Evolutionary conservation across 73 alveolate genomes (phyloP).

Genomic region (Urostyla sp.): DNA sequence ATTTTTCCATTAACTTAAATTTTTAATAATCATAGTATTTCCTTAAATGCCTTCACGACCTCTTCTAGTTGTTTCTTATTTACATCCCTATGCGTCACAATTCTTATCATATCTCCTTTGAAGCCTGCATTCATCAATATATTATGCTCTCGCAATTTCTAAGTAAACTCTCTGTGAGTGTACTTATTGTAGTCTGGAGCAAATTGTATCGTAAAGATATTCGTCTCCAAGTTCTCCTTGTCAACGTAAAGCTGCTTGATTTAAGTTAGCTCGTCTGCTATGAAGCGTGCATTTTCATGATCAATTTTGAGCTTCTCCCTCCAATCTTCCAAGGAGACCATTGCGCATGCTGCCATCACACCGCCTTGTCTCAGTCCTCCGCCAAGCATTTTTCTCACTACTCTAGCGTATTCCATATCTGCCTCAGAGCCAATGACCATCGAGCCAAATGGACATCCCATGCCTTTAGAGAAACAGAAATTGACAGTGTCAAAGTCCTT

Average conservation of each 20-base stretch:
- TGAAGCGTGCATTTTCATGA: slow-evolving; percentile 24
- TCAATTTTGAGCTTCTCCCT: slow-evolving; percentile 42
- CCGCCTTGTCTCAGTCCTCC: slow-evolving; percentile 75
- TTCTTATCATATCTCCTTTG: slow-evolving; percentile 35
- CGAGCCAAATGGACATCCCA: slow-evolving; percentile 79
- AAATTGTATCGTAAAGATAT: slow-evolving; percentile 12
- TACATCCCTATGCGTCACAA: slow-evolving; percentile 61
- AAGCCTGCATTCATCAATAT: slow-evolving; percentile 31
- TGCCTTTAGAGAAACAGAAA: slow-evolving; percentile 75
- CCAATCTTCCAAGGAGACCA: slow-evolving; percentile 46
- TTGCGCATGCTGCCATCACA: slow-evolving; percentile 52
- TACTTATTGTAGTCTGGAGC: neutral
- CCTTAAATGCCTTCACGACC: slow-evolving; percentile 3
- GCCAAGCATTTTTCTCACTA: slow-evolving; percentile 69
- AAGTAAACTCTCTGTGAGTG: neutral
- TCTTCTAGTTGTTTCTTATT: neutral
- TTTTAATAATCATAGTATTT: too few species aligned
- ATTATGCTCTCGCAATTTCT: neutral
- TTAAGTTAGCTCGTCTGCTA: neutral
- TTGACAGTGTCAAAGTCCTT: slow-evolving; percentile 59
- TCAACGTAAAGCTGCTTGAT: neutral
- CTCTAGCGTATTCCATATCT: slow-evolving; percentile 49
- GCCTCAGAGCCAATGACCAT: slow-evolving; percentile 66
- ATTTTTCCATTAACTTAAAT: too few species aligned
- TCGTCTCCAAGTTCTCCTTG: slow-evolving; percentile 2